A percentile compares a stretch with the other conserved stretches of the same genome.
Conservation (phyloP, 2,329 filamentous ascomycete species). For the Colletotrichum musicola region DNA sequence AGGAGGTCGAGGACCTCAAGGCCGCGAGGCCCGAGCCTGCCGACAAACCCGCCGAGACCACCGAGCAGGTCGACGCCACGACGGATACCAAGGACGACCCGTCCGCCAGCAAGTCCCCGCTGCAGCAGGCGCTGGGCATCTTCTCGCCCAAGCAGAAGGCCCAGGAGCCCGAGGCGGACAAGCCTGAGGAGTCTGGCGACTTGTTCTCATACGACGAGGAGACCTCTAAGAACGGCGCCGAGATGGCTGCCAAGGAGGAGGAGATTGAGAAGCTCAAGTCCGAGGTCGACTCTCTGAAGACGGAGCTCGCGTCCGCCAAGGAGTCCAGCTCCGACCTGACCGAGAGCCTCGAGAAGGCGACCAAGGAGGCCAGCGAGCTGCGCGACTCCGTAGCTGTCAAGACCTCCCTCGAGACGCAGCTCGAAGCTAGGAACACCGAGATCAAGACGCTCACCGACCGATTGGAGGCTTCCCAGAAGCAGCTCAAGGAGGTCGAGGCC, state of each 20-base stretch:
- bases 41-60: constrained; percentile 45
- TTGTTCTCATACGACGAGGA: constrained; percentile 96
- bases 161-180: constrained; percentile 46
- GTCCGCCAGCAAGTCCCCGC: constrained; percentile 57
- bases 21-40: constrained; percentile 47
- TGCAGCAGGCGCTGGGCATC: constrained; percentile 61
- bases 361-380: constrained; percentile 69
- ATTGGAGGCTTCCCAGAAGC: constrained; percentile 56
- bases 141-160: constrained; percentile 63
- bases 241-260: constrained; percentile 76
- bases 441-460: constrained; percentile 64
- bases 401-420: constrained; percentile 62
- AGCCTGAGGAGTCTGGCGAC: constrained; percentile 65
- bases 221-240: constrained; percentile 81
- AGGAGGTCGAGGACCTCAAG: constrained; percentile 68
- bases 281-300: constrained; percentile 76
- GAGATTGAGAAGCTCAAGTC: constrained; percentile 78
- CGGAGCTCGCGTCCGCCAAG: constrained; percentile 77
- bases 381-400: constrained; percentile 55
- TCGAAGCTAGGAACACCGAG: constrained; percentile 62
- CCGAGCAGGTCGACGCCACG: constrained; percentile 31
- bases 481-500: constrained; percentile 59
- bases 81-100: constrained; percentile 45
- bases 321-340: constrained; percentile 78
- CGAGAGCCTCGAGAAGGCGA: constrained; percentile 75